Evolutionary conservation across 2,329 filamentous ascomycete species (phyloP).

Genomic region (Pseudogymnoascus sp.): DNA sequence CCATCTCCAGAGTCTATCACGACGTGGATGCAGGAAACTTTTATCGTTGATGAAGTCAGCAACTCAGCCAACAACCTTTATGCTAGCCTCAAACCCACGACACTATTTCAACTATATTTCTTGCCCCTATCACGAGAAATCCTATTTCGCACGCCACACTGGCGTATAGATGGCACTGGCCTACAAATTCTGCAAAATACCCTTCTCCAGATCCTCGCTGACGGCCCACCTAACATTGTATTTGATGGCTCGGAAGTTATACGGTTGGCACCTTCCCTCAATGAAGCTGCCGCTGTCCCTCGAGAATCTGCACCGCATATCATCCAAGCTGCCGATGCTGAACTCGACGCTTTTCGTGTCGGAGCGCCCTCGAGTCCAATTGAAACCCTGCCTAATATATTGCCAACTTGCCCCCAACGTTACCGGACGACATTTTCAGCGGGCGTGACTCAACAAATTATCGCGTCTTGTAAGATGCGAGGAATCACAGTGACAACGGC

Average conservation of each 20-base stretch:
- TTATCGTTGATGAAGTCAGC: not conserved
- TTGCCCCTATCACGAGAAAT: not conserved
- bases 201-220: not conserved
- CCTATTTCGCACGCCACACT: not conserved
- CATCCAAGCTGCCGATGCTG: not conserved
- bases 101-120: not conserved
- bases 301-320: not conserved
- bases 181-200: not conserved
- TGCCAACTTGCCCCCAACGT: not conserved
- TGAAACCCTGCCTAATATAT: not conserved
- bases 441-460: not conserved
- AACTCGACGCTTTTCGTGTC: not conserved
- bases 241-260: not conserved
- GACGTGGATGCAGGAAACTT: not conserved
- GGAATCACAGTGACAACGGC: not conserved
- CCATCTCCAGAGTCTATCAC: not conserved
- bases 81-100: not conserved
- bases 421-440: not conserved
- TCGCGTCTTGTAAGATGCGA: not conserved
- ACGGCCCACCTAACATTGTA: not conserved
- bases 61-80: not conserved
- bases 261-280: not conserved
- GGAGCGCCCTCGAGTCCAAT: not conserved
- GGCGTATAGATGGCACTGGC: not conserved
- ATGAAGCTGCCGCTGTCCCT: not conserved